Percentiles rank a stretch among this genome's conserved stretches.
Conservation (phyloP, 208 protist species). For the Acanthamoeba triangularis region DNA sequence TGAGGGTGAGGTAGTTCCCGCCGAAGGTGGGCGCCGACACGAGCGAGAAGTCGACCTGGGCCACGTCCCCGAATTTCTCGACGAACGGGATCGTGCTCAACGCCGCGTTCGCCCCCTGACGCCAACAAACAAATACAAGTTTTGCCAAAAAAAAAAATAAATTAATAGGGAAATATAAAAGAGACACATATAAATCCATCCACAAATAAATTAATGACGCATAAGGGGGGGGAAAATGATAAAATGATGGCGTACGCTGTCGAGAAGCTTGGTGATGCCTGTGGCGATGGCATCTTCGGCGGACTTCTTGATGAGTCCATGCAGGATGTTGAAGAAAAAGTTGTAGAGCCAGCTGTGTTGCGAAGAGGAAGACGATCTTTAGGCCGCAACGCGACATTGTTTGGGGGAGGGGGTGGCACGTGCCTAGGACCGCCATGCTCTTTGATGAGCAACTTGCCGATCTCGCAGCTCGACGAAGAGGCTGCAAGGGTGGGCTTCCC, state of each 20-base stretch:
- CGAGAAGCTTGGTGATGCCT: background rate
- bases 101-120: background rate
- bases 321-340: conserved; percentile 24
- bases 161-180: no score
- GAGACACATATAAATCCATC: no score
- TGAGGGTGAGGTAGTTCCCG: conserved; percentile 37
- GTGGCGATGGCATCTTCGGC: conserved; percentile 5
- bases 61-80: background rate
- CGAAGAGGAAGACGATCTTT: background rate
- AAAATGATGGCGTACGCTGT: background rate
- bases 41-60: conserved; percentile 39
- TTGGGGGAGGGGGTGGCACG: no score
- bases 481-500: background rate
- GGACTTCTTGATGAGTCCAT: background rate
- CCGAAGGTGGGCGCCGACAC: conserved; percentile 39
- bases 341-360: conserved; percentile 29
- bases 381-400: no score
- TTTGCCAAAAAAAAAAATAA: background rate
- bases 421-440: conserved; percentile 39
- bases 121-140: background rate
- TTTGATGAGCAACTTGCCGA: background rate
- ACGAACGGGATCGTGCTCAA: background rate
- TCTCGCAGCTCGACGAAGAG: background rate
- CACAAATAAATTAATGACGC: no score
- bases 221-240: no score